Evolutionary conservation across 2,329 filamentous ascomycete genomes (phyloP).

Genomic region (Cordyceps cicadae): DNA sequence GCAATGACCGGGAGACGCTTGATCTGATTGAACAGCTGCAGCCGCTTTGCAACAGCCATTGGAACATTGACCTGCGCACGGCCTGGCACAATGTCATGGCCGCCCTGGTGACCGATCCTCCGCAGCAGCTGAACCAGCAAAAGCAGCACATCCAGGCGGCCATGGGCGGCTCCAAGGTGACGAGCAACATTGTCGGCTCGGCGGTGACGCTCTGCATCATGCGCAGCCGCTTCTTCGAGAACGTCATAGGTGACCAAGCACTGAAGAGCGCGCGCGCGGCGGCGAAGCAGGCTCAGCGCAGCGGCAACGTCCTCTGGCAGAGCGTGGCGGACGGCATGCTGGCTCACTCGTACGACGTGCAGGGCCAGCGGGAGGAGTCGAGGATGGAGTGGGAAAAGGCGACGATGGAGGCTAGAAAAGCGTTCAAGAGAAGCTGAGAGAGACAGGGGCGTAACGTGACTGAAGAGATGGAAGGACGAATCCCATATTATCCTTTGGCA

Average conservation of each 20-base stretch:
- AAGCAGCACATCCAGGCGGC: slow-evolving; percentile 72
- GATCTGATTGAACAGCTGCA: slow-evolving; percentile 58
- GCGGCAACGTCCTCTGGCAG: slow-evolving; percentile 66
- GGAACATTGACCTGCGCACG: slow-evolving; percentile 66
- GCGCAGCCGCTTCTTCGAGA: slow-evolving; percentile 72
- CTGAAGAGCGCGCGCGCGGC: slow-evolving; percentile 68
- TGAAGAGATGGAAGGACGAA: slow-evolving; percentile 11
- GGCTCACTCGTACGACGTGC: slow-evolving; percentile 63
- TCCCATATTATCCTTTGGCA: slow-evolving; percentile 12
- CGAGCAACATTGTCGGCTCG: slow-evolving; percentile 71
- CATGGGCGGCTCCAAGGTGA: slow-evolving; percentile 58
- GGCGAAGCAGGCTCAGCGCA: slow-evolving; percentile 57
- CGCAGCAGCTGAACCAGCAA: slow-evolving; percentile 61
- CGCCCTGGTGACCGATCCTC: slow-evolving; percentile 53
- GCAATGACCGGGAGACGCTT: slow-evolving; percentile 49
- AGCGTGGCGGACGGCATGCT: slow-evolving; percentile 75
- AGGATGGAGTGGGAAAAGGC: slow-evolving; percentile 32
- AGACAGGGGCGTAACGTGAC: no score
- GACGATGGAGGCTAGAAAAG: slow-evolving; percentile 33
- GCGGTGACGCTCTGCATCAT: slow-evolving; percentile 79
- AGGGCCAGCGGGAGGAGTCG: slow-evolving; percentile 49
- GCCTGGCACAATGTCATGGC: slow-evolving; percentile 71
- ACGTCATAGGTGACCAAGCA: slow-evolving; percentile 72
- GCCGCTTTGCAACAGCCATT: slow-evolving; percentile 58
- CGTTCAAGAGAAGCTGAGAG: slow-evolving; percentile 22